Evolutionary conservation across 768 basidiomycete species (phyloP).

Genomic region (Tricholoma furcatifolium): DNA sequence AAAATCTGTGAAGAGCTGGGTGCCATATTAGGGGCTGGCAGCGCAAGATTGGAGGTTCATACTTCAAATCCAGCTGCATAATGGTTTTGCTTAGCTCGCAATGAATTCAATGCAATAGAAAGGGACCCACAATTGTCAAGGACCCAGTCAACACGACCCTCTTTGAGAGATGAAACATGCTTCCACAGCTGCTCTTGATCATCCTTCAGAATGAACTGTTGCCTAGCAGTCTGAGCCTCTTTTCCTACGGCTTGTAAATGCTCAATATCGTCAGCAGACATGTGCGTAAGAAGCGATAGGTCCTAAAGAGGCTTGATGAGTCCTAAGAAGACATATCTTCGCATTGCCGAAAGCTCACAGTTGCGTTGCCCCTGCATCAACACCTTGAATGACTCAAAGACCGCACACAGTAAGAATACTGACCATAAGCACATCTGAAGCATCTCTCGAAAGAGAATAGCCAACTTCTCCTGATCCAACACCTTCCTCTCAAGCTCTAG

Average conservation of each 20-base stretch:
- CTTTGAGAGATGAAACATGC: slow-evolving; percentile 55
- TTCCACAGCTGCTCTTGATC: slow-evolving; percentile 79
- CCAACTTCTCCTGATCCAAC: slow-evolving; percentile 54
- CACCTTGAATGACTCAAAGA: not conserved
- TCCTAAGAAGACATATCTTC: not conserved
- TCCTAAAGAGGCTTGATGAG: slow-evolving; percentile 47
- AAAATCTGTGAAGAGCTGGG: slow-evolving; percentile 87
- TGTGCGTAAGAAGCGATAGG: slow-evolving; percentile 84
- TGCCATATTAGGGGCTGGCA: not conserved
- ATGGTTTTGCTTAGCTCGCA: not conserved
- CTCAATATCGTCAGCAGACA: slow-evolving; percentile 80
- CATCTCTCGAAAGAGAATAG: slow-evolving; percentile 78
- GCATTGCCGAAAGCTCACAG: slow-evolving; percentile 45
- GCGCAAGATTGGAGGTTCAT: not conserved
- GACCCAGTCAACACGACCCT: slow-evolving; percentile 75
- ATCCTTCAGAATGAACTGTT: slow-evolving; percentile 79
- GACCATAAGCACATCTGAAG: slow-evolving; percentile 88
- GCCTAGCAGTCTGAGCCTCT: slow-evolving; percentile 76
- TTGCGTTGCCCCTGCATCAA: slow-evolving; percentile 86
- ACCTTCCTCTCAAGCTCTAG: slow-evolving; percentile 50
- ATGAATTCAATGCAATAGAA: not conserved
- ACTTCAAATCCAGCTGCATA: slow-evolving; percentile 87
- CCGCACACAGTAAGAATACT: slow-evolving; percentile 6
- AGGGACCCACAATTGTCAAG: slow-evolving; percentile 78
- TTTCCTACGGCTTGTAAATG: slow-evolving; percentile 79